Evolutionary conservation across 805 yeast species (phyloP), one percentile per base, ranked within the genome.

Genomic region (Sugiyamaella mastotermitis): DNA sequence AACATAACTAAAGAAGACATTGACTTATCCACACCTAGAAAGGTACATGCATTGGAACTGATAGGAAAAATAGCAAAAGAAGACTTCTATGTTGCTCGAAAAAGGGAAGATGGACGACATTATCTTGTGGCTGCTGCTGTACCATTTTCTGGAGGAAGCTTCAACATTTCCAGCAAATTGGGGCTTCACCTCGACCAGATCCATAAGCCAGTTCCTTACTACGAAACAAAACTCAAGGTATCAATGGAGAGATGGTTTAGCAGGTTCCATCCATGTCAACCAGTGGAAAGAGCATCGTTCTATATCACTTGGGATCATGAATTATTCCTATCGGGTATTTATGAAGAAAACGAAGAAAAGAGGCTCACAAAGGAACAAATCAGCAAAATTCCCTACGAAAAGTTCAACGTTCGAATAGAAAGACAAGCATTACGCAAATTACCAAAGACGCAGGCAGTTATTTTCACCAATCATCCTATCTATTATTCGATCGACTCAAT

Each of bases 131-230:
- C 84, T 1, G 86, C 83, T 3, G 85, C 81, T 1, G 87, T 80
- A 26, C 85, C 86, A 4, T 80, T 80, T 56, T 85, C 87, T 3
- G 88, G 88, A 33, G 87, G 87, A 3, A 73, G 79, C 1, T 80
- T 81, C 58, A 80, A 79, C 39, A 74, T 80, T 38, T 56, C 65
- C 47, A 52, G 68, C 41, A 80, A 80, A 47, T 48, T 81, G 33
- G 87, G 87, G 15, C 70, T 67, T 50, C 71, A 69, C 37, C 57
- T 80, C 33, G 85, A 80, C 56, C 63, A 67, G 9, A 81, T 81
- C 45, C 87, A 81, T 49, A 68, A 68, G 9, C 77, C 70, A 5
- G 88, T 80, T 40, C 88, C 88, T 3, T 78, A 79, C 55, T 80
- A 80, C 51, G 67, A 74, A 48, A 75, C 72, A 38, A 80, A 80